phyloP scores from a whole-genome alignment of 495 filamentous ascomycete genomes.

The Letharia lupina region DNA sequence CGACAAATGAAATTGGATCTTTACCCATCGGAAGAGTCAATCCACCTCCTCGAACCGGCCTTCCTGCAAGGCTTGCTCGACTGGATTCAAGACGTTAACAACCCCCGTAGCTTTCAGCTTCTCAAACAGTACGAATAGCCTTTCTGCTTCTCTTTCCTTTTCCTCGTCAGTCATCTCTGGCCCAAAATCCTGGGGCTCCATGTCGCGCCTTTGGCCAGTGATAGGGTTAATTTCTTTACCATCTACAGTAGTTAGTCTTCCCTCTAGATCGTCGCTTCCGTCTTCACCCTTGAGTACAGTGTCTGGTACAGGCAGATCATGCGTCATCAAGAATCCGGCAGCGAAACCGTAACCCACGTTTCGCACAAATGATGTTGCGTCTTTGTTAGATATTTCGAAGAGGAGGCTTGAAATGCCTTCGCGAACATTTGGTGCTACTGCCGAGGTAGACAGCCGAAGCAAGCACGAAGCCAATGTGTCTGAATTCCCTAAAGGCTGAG shows the following conservation, averaged over 20 bases:
- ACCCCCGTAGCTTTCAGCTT: constrained; percentile 79
- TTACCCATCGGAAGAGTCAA: background rate
- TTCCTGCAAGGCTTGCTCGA: constrained; percentile 62
- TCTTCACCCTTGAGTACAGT: constrained; percentile 37
- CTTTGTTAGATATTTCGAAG: constrained; percentile 76
- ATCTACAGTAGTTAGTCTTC: constrained; percentile 23
- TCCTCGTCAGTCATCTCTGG: constrained; percentile 82
- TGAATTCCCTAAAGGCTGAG: constrained; percentile 64
- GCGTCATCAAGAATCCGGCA: constrained; percentile 76
- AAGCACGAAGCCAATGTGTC: constrained; percentile 68
- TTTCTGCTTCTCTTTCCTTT: constrained; percentile 88
- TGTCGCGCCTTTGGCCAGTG: constrained; percentile 75
- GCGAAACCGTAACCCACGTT: constrained; percentile 91
- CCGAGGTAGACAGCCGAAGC: constrained; percentile 68
- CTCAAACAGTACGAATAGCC: constrained; percentile 90
- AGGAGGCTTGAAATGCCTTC: constrained; percentile 69
- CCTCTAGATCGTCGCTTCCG: constrained; percentile 11
- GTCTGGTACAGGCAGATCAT: constrained; percentile 67
- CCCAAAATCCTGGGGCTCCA: constrained; percentile 46
- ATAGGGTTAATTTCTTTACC: constrained; percentile 67
- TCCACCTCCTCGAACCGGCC: constrained; percentile 71
- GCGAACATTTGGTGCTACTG: constrained; percentile 58
- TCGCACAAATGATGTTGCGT: constrained; percentile 61
- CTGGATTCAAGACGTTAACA: constrained; percentile 76
- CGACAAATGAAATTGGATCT: background rate